These are phyloP conservation scores for Colletotrichum sansevieriae DNA, from an alignment of 2,329 filamentous ascomycete genomes.

Conservation along the genomic window DNA sequence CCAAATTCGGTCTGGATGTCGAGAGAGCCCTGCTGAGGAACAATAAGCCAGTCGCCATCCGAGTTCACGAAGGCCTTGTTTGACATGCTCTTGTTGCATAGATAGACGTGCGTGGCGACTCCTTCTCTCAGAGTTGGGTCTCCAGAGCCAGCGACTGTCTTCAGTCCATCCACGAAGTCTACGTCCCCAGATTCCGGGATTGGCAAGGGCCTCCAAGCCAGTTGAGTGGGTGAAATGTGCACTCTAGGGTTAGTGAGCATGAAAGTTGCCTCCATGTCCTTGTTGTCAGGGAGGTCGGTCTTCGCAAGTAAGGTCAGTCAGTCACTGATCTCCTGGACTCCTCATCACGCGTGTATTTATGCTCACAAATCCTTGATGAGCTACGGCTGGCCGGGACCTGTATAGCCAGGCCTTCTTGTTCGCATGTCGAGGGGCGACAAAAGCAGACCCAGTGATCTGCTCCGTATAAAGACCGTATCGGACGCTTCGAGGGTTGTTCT, in stretches of 20 bases:
- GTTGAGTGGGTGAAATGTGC: slow-evolving; percentile 58
- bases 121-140: slow-evolving; percentile 63
- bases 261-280: slow-evolving; percentile 56
- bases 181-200: slow-evolving; percentile 50
- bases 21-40: slow-evolving; percentile 73
- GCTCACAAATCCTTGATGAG: slow-evolving; percentile 46
- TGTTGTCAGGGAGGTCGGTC: slow-evolving; percentile 43
- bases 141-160: slow-evolving; percentile 63
- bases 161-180: slow-evolving; percentile 62
- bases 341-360: no score
- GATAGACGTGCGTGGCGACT: slow-evolving; percentile 63
- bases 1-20: slow-evolving; percentile 79
- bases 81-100: slow-evolving; percentile 61
- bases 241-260: slow-evolving; percentile 59
- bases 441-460: slow-evolving; percentile 56
- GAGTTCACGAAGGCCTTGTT: slow-evolving; percentile 65
- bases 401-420: slow-evolving; percentile 52
- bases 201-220: slow-evolving; percentile 59
- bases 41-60: slow-evolving; percentile 76
- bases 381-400: slow-evolving; percentile 48
- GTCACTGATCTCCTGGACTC: background rate
- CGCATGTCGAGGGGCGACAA: slow-evolving; percentile 48
- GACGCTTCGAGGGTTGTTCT: slow-evolving; percentile 58
- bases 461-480: slow-evolving; percentile 56
- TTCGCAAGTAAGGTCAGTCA: background rate